Base-by-base conservation (phyloP, 2,329 filamentous ascomycete species). In the Claviceps spartinae region DNA sequence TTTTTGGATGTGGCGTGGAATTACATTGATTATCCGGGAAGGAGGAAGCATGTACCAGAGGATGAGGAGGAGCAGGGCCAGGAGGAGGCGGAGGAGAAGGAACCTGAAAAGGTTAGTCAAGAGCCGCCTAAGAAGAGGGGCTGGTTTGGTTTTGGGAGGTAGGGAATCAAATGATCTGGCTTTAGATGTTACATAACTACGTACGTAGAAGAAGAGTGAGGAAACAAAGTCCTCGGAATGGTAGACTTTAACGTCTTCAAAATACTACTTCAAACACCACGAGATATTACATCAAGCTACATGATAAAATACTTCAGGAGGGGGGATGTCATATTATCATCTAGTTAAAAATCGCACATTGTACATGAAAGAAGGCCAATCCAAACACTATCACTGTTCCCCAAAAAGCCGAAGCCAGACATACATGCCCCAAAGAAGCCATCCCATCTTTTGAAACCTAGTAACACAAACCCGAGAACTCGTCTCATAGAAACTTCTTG, bases 1-100 rank as follows among this genome's bases (percentile, higher is more conserved):
- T 97, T 97, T 74, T 80, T 97, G 54, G 93, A 98, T 63, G 85
- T 95, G 7, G 93, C 93, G 9, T 98, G 88, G 86, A 97, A 97
- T 65, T 97, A 96, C 65, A 90, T 98, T 56, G 82, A 88, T 48
- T 98, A 98, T 63, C 89, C 90, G 0, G 82, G 82, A 37, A 81
- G 81, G 59, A 59, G 67, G 26, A 34, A 34, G 30, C 30, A 34
- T 11, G 30, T 34, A 34, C 30, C 30, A 11, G 30, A 34, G 30
- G 30, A 34, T 13, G 58, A 58, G 8, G 57, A 62, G 45, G 67
- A 30, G 26, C 26, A 63, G 54, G 26, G 26, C 8, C 26, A 30
- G 26, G 26, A 30, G 9, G 30, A 34, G 13, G 58, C 58, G 8
- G 57, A 62, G 44, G 66, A 63, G 54, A 61, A 34, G 9, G 30